Evolutionary conservation across 2,329 filamentous ascomycete genomes (phyloP).

Genomic region (Bipolaris oryzae): DNA sequence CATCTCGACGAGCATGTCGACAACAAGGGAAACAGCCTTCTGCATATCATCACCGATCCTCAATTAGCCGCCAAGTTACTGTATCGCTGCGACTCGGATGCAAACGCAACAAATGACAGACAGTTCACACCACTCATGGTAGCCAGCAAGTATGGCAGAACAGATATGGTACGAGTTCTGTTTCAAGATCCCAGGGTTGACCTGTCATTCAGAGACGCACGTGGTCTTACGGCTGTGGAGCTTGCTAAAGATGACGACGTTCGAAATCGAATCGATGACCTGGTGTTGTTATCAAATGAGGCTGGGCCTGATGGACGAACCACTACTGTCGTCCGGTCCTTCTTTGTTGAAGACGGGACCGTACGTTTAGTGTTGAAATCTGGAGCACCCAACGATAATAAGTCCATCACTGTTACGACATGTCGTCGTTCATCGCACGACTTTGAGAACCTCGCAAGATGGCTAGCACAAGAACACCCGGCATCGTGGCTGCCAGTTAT

Average conservation of each 20-base stretch:
- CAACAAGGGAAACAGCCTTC: slow-evolving; percentile 86
- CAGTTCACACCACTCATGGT: slow-evolving; percentile 96
- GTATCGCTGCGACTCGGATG: slow-evolving; percentile 87
- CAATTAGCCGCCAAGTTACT: slow-evolving; percentile 77
- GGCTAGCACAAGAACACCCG: slow-evolving; percentile 86
- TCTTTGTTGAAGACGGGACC: slow-evolving; percentile 96
- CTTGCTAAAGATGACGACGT: slow-evolving; percentile 98
- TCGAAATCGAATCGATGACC: slow-evolving; percentile 92
- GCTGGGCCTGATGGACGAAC: slow-evolving; percentile 78
- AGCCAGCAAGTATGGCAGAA: slow-evolving; percentile 94
- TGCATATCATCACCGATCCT: slow-evolving; percentile 94
- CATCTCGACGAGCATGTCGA: slow-evolving; percentile 94
- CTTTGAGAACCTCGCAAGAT: slow-evolving; percentile 86
- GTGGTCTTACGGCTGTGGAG: slow-evolving; percentile 92
- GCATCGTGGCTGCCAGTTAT: slow-evolving; percentile 92
- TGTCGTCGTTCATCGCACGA: slow-evolving; percentile 85
- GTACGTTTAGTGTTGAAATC: slow-evolving; percentile 94
- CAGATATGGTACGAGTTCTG: slow-evolving; percentile 87
- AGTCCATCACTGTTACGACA: slow-evolving; percentile 91
- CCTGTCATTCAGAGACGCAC: slow-evolving; percentile 77
- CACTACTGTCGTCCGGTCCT: slow-evolving; percentile 91
- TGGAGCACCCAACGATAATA: slow-evolving; percentile 79
- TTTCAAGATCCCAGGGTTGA: slow-evolving; percentile 90
- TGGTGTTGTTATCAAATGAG: slow-evolving; percentile 74
- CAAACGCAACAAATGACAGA: slow-evolving; percentile 94